Base-by-base conservation (phyloP, 1,139 yeast species). In the Hansenula lynferdii region DNA sequence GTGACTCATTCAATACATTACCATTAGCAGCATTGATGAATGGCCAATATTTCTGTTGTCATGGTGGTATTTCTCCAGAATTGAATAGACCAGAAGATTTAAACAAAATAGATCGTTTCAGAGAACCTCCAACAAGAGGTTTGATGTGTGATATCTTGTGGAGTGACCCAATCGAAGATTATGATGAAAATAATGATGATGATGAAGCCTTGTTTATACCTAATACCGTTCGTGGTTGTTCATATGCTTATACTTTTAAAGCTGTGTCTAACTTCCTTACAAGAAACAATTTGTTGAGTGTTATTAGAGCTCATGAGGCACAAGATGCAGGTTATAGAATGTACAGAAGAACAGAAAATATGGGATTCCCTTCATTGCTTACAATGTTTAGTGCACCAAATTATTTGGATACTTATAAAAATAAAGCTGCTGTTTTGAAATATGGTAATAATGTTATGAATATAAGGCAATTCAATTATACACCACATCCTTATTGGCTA, bases 271-370 rank as follows among this genome's bases (percentile, higher is more conserved):
- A 75, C 37, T 92, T 92, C 51, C 67, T 92, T 54, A 86, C 85
- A 52, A 70, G 80, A 43, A 92, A 90, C 32, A 85, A 87, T 23
- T 65, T 92, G 35, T 65, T 92, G 34, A 84, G 92, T 11, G 77
- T 92, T 29, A 89, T 92, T 37, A 72, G 98, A 45, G 98, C 97
- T 1, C 98, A 92, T 60, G 97, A 92, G 62, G 97, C 97, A 2
- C 98, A 92, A 61, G 97, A 92, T 62, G 94, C 95, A 14, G 98
- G 98, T 21, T 92, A 89, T 64, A 70, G 97, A 58, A 92, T 94
- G 85, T 92, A 92, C 64, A 84, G 84, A 50, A 77, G 87, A 50
- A 87, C 96, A 4, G 76, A 79, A 48, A 74, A 86, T 15, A 82
- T 90, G 57, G 95, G 95, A n/a, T 92, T 92, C 61, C 97, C 97